A percentile compares a stretch with the other conserved stretches of the same genome.
These are phyloP conservation scores for Calonectria naviculata DNA, from an alignment of 2,329 filamentous ascomycete species.

Conservation along the genomic window DNA sequence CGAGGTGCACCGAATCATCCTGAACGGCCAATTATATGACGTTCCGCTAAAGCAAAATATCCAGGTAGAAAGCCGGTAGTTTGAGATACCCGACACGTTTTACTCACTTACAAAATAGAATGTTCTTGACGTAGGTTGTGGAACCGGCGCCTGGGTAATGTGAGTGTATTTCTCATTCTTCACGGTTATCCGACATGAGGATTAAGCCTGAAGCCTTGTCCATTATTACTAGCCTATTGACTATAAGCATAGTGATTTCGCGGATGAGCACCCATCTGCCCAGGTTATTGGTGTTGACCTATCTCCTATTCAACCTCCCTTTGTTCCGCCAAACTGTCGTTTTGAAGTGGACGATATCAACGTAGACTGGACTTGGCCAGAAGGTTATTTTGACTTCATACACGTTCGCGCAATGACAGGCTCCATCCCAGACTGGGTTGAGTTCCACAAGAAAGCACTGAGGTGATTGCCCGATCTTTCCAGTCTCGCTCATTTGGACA, in stretches of 20 bases:
- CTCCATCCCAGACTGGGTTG: slow-evolving; percentile 62
- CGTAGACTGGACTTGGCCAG: slow-evolving; percentile 57
- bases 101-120: neutral
- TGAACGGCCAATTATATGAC: slow-evolving; percentile 44
- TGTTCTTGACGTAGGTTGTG: slow-evolving; percentile 48
- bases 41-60: slow-evolving; percentile 43
- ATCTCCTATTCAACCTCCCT: slow-evolving; percentile 67
- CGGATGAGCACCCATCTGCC: slow-evolving; percentile 55
- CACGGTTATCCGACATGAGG: neutral
- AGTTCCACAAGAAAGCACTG: slow-evolving; percentile 58
- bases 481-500: slow-evolving; percentile 48
- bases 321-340: slow-evolving; percentile 69
- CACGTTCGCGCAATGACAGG: slow-evolving; percentile 67
- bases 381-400: slow-evolving; percentile 65
- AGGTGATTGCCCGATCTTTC: slow-evolving; percentile 57
- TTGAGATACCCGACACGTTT: neutral
- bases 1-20: slow-evolving; percentile 33
- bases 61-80: slow-evolving; percentile 1
- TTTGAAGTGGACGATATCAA: slow-evolving; percentile 74
- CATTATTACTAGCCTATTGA: slow-evolving; percentile 20
- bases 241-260: slow-evolving; percentile 29
- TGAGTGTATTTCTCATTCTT: neutral
- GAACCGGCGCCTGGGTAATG: slow-evolving; percentile 52
- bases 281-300: slow-evolving; percentile 65
- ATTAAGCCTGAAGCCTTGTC: neutral